Evolutionary conservation across 139 green algal genomes (phyloP).

Genomic region (Gonium pectorale): DNA sequence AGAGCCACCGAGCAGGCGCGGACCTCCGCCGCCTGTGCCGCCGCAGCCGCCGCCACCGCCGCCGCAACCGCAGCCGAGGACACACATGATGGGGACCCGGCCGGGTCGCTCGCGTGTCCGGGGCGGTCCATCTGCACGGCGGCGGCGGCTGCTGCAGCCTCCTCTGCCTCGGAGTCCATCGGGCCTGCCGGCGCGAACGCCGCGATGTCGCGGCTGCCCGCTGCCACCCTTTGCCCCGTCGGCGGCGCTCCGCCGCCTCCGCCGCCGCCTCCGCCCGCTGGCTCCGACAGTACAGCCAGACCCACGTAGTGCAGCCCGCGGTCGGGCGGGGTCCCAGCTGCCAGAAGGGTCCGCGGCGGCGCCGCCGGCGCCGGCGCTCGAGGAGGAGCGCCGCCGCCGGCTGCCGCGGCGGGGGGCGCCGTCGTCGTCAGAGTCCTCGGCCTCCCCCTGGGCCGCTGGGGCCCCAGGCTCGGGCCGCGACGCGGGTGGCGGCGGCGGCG

Average conservation of each 20-base stretch:
- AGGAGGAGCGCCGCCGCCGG: too few species aligned
- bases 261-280: neutral
- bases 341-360: too few species aligned
- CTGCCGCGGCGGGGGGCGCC: neutral
- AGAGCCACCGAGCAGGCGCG: constrained; percentile 5
- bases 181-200: too few species aligned
- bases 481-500: neutral
- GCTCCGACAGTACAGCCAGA: neutral
- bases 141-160: too few species aligned
- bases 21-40: neutral
- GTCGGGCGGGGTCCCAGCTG: neutral
- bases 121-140: too few species aligned
- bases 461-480: neutral
- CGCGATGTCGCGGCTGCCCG: too few species aligned
- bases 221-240: neutral
- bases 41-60: neutral
- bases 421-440: too few species aligned
- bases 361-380: too few species aligned
- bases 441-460: neutral
- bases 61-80: neutral
- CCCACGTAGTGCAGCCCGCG: constrained; percentile 14
- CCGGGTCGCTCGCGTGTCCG: too few species aligned
- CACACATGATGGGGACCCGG: too few species aligned
- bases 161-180: too few species aligned
- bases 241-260: neutral